Evolutionary conservation across 768 basidiomycete species (phyloP).

Genomic region (Leccinum boreale): DNA sequence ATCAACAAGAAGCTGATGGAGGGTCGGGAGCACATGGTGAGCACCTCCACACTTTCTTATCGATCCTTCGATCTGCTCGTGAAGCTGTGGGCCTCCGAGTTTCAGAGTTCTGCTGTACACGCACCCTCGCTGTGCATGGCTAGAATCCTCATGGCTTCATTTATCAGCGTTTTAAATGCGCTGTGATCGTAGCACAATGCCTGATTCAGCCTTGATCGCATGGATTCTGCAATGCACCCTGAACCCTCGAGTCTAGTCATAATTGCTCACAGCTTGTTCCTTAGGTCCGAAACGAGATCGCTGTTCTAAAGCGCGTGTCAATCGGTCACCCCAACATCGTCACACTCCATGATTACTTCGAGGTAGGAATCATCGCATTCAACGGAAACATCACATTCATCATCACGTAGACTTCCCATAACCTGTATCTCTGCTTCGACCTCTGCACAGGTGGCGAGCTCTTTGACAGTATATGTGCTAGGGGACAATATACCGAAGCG

Average conservation of each 20-base stretch:
- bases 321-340: constrained; percentile 90
- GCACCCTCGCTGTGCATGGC: constrained; percentile 1
- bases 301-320: constrained; percentile 90
- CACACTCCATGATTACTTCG: constrained; percentile 94
- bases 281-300: constrained; percentile 95
- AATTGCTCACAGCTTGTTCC: constrained; percentile 8
- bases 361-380: constrained; percentile 44
- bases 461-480: constrained; percentile 98
- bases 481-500: constrained; percentile 96
- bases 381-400: background rate
- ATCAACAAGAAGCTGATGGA: constrained; percentile 99
- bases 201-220: background rate
- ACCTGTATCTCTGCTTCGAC: constrained; percentile 93
- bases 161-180: constrained; percentile 8
- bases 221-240: constrained; percentile 5
- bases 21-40: constrained; percentile 95
- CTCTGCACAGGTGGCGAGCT: constrained; percentile 97
- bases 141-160: background rate
- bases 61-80: constrained; percentile 5
- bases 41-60: constrained; percentile 21
- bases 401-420: constrained; percentile 70
- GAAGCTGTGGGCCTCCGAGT: background rate
- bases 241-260: constrained; percentile 10
- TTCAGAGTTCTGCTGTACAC: background rate
- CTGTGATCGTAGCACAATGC: constrained; percentile 14